phyloP scores from a whole-genome alignment of 1,284 basidiomycete species.

The Peniophora sp. region DNA sequence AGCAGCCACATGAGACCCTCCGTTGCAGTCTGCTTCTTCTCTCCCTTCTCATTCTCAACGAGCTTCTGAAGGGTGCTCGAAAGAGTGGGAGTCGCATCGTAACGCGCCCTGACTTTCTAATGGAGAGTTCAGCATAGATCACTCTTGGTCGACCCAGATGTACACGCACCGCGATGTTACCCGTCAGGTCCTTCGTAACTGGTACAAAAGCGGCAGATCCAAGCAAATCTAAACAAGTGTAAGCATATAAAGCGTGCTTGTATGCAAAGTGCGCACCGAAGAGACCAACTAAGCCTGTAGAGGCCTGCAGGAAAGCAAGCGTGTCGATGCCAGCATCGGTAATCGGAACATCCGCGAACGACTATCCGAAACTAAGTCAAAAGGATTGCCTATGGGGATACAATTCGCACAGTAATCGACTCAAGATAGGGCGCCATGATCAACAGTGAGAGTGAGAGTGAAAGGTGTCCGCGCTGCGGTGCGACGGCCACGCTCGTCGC shows the following conservation, averaged over 20 bases:
- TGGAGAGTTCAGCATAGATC: conserved; percentile 3
- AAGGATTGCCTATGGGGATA: neutral
- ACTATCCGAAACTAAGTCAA: conserved; percentile 38
- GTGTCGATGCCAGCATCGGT: conserved; percentile 89
- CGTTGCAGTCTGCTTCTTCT: conserved; percentile 84
- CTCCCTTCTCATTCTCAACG: conserved; percentile 77
- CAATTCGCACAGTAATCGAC: conserved; percentile 59
- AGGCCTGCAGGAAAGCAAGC: conserved; percentile 80
- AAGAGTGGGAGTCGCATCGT: conserved; percentile 54
- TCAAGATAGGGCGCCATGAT: conserved; percentile 84
- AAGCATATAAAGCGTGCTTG: neutral
- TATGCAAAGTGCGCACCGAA: conserved; percentile 59
- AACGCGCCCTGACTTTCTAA: conserved; percentile 86
- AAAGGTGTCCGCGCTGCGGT: neutral
- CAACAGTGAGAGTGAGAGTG: conserved; percentile 6
- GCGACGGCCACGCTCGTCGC: neutral
- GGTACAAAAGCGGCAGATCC: conserved; percentile 81
- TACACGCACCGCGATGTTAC: conserved; percentile 79
- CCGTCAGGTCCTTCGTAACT: conserved; percentile 85
- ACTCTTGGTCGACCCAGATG: neutral
- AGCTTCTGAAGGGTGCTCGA: conserved; percentile 82
- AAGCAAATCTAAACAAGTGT: conserved; percentile 64
- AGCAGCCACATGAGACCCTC: conserved; percentile 91
- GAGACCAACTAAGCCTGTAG: conserved; percentile 83
- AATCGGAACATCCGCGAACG: conserved; percentile 85